Evolutionary conservation across 2,329 filamentous ascomycete species (phyloP).

Genomic region (Colletotrichum sp.): DNA sequence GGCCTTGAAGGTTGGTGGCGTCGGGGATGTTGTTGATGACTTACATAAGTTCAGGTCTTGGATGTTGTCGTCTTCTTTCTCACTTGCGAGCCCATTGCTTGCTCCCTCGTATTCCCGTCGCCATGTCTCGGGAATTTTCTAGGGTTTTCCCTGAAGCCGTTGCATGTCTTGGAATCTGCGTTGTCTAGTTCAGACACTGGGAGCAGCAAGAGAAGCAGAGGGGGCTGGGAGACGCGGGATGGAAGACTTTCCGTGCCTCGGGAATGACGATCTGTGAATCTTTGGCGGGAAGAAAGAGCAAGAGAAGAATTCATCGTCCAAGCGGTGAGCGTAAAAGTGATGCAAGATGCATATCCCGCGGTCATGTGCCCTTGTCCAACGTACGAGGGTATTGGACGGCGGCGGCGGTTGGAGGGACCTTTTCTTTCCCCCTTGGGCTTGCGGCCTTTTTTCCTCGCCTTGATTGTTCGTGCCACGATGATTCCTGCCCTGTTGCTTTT

Average conservation of each 20-base stretch:
- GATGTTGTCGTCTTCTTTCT: background rate
- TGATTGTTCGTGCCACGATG: constrained; percentile 12
- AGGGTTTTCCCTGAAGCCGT: background rate
- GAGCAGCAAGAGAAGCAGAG: background rate
- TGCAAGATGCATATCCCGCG: background rate
- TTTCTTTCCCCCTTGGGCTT: background rate
- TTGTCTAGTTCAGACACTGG: background rate
- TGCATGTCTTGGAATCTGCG: background rate
- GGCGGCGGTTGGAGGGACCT: background rate
- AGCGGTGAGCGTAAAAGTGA: constrained; percentile 16
- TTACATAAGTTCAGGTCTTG: background rate
- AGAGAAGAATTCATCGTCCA: background rate
- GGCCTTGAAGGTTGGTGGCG: constrained; percentile 2
- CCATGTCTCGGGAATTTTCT: background rate
- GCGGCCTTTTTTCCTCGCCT: background rate
- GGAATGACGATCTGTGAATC: background rate
- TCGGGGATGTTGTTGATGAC: background rate
- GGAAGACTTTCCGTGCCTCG: background rate
- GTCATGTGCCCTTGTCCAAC: constrained; percentile 19
- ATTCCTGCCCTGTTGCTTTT: background rate
- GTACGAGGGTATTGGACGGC: background rate
- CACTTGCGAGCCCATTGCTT: background rate
- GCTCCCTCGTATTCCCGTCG: background rate
- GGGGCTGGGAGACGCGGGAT: background rate
- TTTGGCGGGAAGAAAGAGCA: background rate